Conservation (phyloP, 148 eudicot species). For the Nepenthes gracilis region DNA sequence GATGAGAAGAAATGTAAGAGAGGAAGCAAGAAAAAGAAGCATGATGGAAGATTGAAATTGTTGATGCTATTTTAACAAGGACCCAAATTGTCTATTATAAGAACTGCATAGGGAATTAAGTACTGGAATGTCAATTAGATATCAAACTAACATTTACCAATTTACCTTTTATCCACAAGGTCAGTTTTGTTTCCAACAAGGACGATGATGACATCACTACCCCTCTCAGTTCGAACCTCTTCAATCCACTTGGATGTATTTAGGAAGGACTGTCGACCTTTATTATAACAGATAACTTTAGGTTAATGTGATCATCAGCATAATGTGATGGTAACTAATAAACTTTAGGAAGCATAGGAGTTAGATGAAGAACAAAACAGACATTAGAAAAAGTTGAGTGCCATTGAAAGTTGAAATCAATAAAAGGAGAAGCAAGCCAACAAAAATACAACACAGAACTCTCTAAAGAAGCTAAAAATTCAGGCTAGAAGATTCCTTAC, state of each 20-base stretch:
- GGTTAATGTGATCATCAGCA: neutral
- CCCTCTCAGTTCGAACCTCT: conserved; percentile 59
- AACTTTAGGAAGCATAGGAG: neutral
- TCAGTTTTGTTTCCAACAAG: conserved; percentile 62
- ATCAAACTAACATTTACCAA: too few species aligned
- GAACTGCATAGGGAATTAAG: too few species aligned
- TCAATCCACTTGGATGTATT: conserved; percentile 58
- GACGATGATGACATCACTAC: conserved; percentile 54
- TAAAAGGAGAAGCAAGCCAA: neutral
- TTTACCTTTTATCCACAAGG: conserved; percentile 60
- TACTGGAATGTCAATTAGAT: too few species aligned
- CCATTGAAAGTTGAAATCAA: neutral
- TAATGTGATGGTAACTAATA: neutral
- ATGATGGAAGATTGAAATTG: too few species aligned
- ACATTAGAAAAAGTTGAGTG: neutral
- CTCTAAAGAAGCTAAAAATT: neutral
- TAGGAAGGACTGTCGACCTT: conserved; percentile 47
- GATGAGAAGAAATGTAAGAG: too few species aligned
- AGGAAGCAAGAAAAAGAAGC: too few species aligned
- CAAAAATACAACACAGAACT: neutral
- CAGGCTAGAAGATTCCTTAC: conserved; percentile 13
- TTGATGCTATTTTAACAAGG: too few species aligned
- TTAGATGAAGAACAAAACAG: too few species aligned
- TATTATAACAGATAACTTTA: conserved; percentile 3
- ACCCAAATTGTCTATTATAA: too few species aligned